phyloP scores from a whole-genome alignment of 1,284 basidiomycete species.

The Pseudozyma sp. region DNA sequence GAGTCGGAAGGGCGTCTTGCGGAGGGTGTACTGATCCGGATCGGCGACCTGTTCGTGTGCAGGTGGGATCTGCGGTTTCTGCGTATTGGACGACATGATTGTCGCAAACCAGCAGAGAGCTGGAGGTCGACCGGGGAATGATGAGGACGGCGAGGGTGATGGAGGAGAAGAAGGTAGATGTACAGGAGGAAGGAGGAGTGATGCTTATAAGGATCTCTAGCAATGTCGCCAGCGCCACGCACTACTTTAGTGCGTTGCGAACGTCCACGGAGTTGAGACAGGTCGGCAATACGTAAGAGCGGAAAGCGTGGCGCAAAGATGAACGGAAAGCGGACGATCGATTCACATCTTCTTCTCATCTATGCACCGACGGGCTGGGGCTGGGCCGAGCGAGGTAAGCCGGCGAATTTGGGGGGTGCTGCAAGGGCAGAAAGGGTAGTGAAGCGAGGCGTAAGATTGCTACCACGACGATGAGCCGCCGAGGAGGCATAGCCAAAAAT shows the following conservation, averaged over 20 bases:
- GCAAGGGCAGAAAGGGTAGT: neutral
- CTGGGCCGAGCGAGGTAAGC: too few species aligned
- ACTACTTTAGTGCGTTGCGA: too few species aligned
- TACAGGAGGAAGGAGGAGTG: neutral
- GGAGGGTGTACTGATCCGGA: conserved; percentile 34
- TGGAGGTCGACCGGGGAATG: neutral
- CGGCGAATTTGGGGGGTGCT: neutral
- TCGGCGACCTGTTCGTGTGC: conserved; percentile 6
- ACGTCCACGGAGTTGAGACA: too few species aligned
- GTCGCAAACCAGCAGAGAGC: conserved; percentile 1
- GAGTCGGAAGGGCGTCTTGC: conserved; percentile 55
- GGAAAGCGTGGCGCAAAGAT: neutral
- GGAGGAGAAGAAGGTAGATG: neutral
- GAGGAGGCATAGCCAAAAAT: neutral
- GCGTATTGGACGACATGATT: conserved; percentile 19
- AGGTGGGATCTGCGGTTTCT: neutral
- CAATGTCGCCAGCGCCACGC: too few species aligned
- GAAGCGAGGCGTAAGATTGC: neutral
- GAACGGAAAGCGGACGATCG: neutral
- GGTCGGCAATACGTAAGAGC: too few species aligned
- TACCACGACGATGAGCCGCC: neutral
- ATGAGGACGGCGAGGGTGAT: neutral
- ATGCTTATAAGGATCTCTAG: neutral
- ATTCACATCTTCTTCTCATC: neutral
- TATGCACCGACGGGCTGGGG: too few species aligned